Percentiles rank a stretch among this genome's conserved stretches.
These are phyloP conservation scores for Aspergillus hiratsukae DNA, from an alignment of 2,329 filamentous ascomycete species.

Conservation along the genomic window DNA sequence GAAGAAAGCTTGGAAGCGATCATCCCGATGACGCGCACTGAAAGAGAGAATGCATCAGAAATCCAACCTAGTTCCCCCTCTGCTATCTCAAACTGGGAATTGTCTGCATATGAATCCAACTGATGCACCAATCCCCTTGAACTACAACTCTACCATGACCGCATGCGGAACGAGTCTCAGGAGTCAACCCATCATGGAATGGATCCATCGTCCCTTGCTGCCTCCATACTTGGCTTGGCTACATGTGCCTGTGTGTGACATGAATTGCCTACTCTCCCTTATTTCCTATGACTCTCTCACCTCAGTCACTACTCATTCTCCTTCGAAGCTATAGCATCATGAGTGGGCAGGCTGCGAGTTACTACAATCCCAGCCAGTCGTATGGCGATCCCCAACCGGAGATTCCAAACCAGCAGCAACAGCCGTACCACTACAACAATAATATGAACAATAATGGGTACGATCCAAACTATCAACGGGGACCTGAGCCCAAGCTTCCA, in stretches of 20 bases:
- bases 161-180: not conserved
- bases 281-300: constrained; percentile 1
- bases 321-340: constrained; percentile 17
- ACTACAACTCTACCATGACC: not conserved
- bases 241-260: not conserved
- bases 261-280: constrained; percentile 5
- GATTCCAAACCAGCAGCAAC: constrained; percentile 12
- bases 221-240: not conserved
- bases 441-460: constrained; percentile 9
- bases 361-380: constrained; percentile 30
- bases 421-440: constrained; percentile 13
- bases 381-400: constrained; percentile 14
- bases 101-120: not conserved
- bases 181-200: not conserved
- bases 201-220: not conserved
- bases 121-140: not conserved
- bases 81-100: too few species aligned
- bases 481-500: constrained; percentile 21
- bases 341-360: constrained; percentile 36
- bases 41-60: not conserved
- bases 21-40: not conserved
- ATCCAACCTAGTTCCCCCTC: too few species aligned
- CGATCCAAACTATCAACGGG: constrained; percentile 13
- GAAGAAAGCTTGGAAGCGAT: too few species aligned
- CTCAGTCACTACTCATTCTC: constrained; percentile 1